Base-by-base conservation (phyloP, 2,329 filamentous ascomycete genomes). In the Furcasterigmium furcatum region DNA sequence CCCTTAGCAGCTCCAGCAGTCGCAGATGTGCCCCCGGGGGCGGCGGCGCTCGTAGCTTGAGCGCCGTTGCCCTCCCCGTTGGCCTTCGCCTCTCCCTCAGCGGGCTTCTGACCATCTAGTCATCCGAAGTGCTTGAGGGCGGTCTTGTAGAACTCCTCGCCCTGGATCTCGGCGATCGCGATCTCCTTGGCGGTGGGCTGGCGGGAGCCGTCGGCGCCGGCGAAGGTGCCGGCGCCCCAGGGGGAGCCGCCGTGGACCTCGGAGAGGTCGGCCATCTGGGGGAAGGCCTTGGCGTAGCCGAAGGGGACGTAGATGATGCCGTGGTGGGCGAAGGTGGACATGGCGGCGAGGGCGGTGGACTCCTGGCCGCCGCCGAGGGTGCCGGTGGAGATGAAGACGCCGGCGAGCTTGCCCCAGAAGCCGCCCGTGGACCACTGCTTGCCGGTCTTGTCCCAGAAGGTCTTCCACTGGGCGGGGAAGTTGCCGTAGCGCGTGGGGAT, bases 401-500 rank as follows among this genome's bases (percentile, higher is more conserved):
- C 92, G 45, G 87, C 92, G 62, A 90, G 85, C 78, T 97, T 97
- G 73, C 91, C 91, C 71, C 77, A 82, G 76, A 79, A 91, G 56
- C 75, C 82, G 52, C 92, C 92, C 13, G 71, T 67, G 50, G 77
- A 71, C 94, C 94, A 97, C 68, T 94, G 87, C 57, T 79, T 76
- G 61, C 92, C 92, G 20, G 90, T 91, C 71, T 81, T 80, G 76
- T 99, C 94, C 88, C 91, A 95, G 78, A 91, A 92, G 35, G 82
- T 63, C 69, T 94, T 96, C 88, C 88, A 96, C 74, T 99, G 94
- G 16, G 86, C 88, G 41, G 92, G 91, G 79, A 96, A 96, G 82
- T 95, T 97, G 59, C 94, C 94, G 74, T 89, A 99, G 56, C 94
- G 83, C 43, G 94, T 99, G 49, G 94, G 94, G 66, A 97, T 94